Evolutionary conservation across 2,329 filamentous ascomycete genomes (phyloP), one percentile per base, ranked within the genome.

Genomic region (Zymoseptoria crescenta): DNA sequence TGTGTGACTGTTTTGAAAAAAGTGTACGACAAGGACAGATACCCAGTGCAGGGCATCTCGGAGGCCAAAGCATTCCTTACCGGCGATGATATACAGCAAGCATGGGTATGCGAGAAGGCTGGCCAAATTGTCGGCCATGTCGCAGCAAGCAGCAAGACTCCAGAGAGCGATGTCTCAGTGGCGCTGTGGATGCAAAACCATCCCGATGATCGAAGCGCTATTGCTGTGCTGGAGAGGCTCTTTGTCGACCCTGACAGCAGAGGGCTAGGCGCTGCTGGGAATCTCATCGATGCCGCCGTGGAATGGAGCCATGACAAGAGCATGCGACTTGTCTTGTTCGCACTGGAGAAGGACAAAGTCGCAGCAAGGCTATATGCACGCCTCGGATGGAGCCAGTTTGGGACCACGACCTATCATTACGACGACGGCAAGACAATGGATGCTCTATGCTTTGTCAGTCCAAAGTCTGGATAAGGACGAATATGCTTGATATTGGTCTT

Each of bases 1-100:
- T 68, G 67, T 55, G 61, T 65, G 24, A 58, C 56, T 8, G 51
- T 70, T 7, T 61, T 71, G 30, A 30, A 55, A 27, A 49, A 49
- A 13, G 67, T 71, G 30, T 62, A 69, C 58, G 58, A 28, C 1
- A 35, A 49, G 16, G 63, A 64, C 56, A 57, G 65, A 51, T 70
- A 71, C 57, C 69, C 69, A 4, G 66, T 71, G 13, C 57, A 68
- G 55, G 69, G 68, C 35, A 59, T 64, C 16, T 60, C 56, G 1
- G 53, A 66, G 13, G 59, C 65, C 6, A n/a, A 54, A n/a, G 21
- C 49, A 8, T 66, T 64, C 28, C 52, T 66, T 16, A 55, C 56
- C 20, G 52, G 49, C 21, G 56, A 56, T 13, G 9, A 45, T 10
- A 52, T 64, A 7, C 27, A 58, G 30, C 55, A 54, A 41, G 64